These are phyloP conservation scores for Tephrocybe sp. DNA, from an alignment of 768 basidiomycete genomes.

Conservation along the genomic window DNA sequence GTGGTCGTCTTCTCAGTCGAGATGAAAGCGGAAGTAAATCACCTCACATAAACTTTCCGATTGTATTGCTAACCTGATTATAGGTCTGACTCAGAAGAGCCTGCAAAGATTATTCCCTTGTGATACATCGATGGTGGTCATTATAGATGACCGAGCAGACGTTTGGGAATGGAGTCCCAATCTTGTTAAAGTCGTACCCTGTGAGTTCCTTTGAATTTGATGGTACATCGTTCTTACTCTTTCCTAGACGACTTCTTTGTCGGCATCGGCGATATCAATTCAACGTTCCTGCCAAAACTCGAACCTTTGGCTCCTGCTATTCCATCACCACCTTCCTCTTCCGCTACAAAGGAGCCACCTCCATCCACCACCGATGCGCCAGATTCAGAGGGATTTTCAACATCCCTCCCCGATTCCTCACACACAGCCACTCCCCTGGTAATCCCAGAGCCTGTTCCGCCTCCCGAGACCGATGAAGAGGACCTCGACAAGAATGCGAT, in stretches of 20 bases:
- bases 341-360: slow-evolving; percentile 4
- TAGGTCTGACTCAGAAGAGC: slow-evolving; percentile 90
- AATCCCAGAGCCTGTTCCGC: slow-evolving; percentile 18
- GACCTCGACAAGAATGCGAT: slow-evolving; percentile 52
- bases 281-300: slow-evolving; percentile 84
- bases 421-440: slow-evolving; percentile 14
- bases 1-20: slow-evolving; percentile 83
- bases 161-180: slow-evolving; percentile 99
- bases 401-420: background rate
- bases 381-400: background rate
- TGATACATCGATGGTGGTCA: slow-evolving; percentile 98
- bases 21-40: slow-evolving; percentile 95
- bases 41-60: background rate
- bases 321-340: slow-evolving; percentile 22
- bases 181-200: slow-evolving; percentile 94
- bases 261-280: slow-evolving; percentile 98
- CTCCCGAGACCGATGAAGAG: slow-evolving; percentile 41
- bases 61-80: slow-evolving; percentile 10
- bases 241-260: slow-evolving; percentile 91
- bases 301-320: slow-evolving; percentile 46
- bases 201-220: slow-evolving; percentile 39
- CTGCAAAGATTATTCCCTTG: slow-evolving; percentile 92
- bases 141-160: slow-evolving; percentile 97
- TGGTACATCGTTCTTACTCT: background rate
- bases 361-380: background rate